Conservation (phyloP, 495 filamentous ascomycete genomes). For the Xylaria acuta region DNA sequence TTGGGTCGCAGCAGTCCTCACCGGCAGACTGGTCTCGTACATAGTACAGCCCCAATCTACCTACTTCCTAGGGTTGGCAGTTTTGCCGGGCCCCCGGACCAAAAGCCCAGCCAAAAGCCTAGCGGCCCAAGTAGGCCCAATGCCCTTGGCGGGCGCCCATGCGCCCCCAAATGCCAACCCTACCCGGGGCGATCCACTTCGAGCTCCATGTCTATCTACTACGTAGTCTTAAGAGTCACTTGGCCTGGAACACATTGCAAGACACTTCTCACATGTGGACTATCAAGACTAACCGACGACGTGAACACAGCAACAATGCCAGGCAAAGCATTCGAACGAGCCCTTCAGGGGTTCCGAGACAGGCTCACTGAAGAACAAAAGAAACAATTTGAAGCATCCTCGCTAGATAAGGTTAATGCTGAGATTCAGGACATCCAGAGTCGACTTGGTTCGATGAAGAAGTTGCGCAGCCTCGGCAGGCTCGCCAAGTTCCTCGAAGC, state of each 20-base stretch:
- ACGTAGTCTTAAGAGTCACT: neutral
- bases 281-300: neutral
- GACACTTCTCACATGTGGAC: neutral
- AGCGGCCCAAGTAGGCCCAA: too few relatives aligned
- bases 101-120: too few relatives aligned
- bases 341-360: neutral
- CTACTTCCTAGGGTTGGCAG: too few relatives aligned
- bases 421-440: neutral
- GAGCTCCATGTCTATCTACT: too few relatives aligned
- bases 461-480: neutral
- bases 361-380: neutral
- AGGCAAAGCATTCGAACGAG: neutral
- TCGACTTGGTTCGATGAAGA: neutral
- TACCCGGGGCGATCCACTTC: too few relatives aligned
- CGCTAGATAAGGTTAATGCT: neutral
- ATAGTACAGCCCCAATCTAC: neutral
- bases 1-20: neutral
- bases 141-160: too few relatives aligned
- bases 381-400: neutral
- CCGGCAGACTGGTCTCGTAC: neutral
- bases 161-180: too few relatives aligned
- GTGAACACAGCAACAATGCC: neutral
- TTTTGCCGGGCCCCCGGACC: too few relatives aligned
- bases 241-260: neutral
- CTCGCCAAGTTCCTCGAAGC: slow-evolving; percentile 6